Percentiles rank a stretch among this genome's conserved stretches.
Conservation (phyloP, 192 early-diverging fungal species). For the Coemansia sp. region DNA sequence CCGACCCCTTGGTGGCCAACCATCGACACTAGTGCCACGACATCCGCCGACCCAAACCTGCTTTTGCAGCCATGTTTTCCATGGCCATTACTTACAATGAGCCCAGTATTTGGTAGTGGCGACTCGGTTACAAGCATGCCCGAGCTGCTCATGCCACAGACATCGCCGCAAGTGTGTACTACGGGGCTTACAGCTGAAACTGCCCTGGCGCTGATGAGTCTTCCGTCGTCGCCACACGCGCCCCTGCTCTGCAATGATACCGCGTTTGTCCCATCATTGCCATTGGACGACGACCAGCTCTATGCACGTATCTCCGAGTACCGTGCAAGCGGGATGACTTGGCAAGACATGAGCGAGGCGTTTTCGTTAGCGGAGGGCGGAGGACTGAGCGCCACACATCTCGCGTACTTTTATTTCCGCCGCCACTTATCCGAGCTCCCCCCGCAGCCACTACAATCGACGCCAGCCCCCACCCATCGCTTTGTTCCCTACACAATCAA, state of each 20-base stretch:
- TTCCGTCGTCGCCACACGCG: not conserved
- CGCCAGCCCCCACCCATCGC: not conserved
- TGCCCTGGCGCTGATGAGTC: not conserved
- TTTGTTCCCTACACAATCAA: not conserved
- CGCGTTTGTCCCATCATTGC: not conserved
- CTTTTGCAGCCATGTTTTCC: constrained; percentile 16
- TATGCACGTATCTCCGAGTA: not conserved
- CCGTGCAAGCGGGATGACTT: not conserved
- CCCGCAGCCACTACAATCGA: not conserved
- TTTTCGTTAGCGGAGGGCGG: not conserved
- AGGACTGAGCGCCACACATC: not conserved
- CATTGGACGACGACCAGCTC: not conserved
- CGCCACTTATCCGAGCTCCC: not conserved
- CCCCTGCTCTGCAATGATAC: not conserved
- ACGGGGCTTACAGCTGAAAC: not conserved
- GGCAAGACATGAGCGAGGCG: not conserved
- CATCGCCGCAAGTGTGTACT: constrained; percentile 3
- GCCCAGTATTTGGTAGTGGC: not conserved
- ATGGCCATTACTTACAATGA: constrained; percentile 8
- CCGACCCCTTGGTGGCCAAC: not conserved
- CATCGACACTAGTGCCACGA: not conserved
- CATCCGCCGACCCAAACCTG: not conserved
- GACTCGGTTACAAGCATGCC: not conserved
- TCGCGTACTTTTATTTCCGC: not conserved
- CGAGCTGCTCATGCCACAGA: constrained; percentile 2